Conservation (phyloP, 768 basidiomycete genomes). For the Amanita rubescens region DNA sequence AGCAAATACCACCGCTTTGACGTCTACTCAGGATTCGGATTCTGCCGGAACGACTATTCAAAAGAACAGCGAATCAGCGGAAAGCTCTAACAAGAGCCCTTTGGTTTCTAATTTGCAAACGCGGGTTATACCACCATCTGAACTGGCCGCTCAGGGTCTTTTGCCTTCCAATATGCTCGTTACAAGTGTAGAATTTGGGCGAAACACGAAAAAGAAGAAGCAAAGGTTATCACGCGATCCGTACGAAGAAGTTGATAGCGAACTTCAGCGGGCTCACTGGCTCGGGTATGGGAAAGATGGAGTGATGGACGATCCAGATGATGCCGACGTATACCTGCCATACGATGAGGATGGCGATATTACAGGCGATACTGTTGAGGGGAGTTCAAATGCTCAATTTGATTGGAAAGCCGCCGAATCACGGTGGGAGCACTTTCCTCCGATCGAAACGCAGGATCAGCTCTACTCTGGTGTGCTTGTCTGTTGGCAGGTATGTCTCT, state of each 20-base stretch:
- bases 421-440: not conserved
- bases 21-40: not conserved
- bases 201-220: not conserved
- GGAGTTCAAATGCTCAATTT: not conserved
- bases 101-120: not conserved
- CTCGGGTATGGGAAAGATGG: not conserved
- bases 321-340: not conserved
- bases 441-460: not conserved
- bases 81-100: not conserved
- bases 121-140: slow-evolving; percentile 1
- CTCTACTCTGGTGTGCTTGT: not conserved
- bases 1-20: not conserved
- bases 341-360: not conserved
- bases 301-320: not conserved
- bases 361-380: not conserved
- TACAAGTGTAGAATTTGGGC: slow-evolving; percentile 6
- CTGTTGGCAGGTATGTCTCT: slow-evolving; percentile 2
- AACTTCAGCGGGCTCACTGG: not conserved
- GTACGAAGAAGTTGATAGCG: not conserved
- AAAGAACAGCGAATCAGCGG: not conserved
- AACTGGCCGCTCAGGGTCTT: not conserved
- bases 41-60: not conserved
- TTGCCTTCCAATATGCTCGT: slow-evolving; percentile 6
- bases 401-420: slow-evolving; percentile 1
- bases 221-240: not conserved